These are phyloP conservation scores for Saccharomycopsis hybrid DNA, from an alignment of 1,139 yeast genomes.

Conservation along the genomic window DNA sequence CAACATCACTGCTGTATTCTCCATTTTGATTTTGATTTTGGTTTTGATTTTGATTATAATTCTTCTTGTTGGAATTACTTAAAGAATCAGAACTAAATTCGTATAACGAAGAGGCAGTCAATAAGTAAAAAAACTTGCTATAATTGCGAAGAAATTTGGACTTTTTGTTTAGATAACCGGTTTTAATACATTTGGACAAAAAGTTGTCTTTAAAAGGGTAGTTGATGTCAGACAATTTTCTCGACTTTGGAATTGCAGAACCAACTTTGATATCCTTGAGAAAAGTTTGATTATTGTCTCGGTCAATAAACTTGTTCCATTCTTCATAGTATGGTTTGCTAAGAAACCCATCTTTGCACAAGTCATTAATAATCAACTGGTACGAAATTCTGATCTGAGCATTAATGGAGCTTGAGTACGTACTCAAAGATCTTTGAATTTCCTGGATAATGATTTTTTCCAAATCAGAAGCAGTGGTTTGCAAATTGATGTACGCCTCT, in stretches of 20 bases:
- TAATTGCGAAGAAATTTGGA: slow-evolving; percentile 61
- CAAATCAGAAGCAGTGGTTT: slow-evolving; percentile 62
- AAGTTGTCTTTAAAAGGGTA: slow-evolving; percentile 48
- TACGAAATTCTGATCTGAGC: slow-evolving; percentile 52
- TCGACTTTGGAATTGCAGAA: slow-evolving; percentile 39
- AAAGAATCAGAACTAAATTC: slow-evolving; percentile 38
- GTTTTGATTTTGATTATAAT: slow-evolving; percentile 20
- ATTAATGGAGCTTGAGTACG: slow-evolving; percentile 49
- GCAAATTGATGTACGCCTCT: slow-evolving; percentile 65
- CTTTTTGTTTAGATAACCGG: slow-evolving; percentile 50
- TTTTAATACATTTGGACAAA: slow-evolving; percentile 46
- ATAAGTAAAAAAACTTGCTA: slow-evolving; percentile 62
- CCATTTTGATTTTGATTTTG: too few species aligned
- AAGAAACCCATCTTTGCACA: slow-evolving; percentile 55
- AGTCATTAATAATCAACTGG: slow-evolving; percentile 52
- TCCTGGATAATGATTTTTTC: slow-evolving; percentile 65
- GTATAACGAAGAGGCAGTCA: slow-evolving; percentile 65
- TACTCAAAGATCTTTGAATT: slow-evolving; percentile 52
- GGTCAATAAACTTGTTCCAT: slow-evolving; percentile 67
- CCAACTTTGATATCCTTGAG: slow-evolving; percentile 39
- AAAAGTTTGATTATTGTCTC: slow-evolving; percentile 37
- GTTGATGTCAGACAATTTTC: slow-evolving; percentile 41
- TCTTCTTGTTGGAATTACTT: slow-evolving; percentile 36
- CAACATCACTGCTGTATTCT: neutral
- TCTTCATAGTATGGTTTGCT: slow-evolving; percentile 54